These are phyloP conservation scores for Zymoseptoria pseudotritici DNA, from an alignment of 2,329 filamentous ascomycete species.

Conservation along the genomic window DNA sequence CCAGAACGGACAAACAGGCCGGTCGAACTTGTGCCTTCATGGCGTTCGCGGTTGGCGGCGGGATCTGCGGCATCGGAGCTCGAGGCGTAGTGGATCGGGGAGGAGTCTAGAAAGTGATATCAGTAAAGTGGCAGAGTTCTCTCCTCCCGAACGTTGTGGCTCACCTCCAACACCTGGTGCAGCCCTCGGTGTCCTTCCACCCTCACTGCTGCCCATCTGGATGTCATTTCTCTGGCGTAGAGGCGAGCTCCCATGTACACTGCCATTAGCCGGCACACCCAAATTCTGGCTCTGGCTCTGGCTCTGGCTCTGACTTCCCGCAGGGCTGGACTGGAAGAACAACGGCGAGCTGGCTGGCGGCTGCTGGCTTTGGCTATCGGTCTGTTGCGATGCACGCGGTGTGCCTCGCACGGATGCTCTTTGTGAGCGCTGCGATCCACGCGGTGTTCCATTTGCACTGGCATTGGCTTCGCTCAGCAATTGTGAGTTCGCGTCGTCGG, in stretches of 20 bases:
- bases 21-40: slow-evolving; percentile 58
- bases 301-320: slow-evolving; percentile 34
- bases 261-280: slow-evolving; percentile 28
- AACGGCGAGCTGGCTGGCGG: slow-evolving; percentile 64
- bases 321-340: slow-evolving; percentile 62
- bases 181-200: slow-evolving; percentile 65
- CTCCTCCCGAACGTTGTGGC: slow-evolving; percentile 13
- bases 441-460: slow-evolving; percentile 25
- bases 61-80: slow-evolving; percentile 57
- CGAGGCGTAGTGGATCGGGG: slow-evolving; percentile 81
- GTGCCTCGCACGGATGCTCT: slow-evolving; percentile 43
- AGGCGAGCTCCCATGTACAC: slow-evolving; percentile 44
- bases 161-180: slow-evolving; percentile 58
- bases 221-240: slow-evolving; percentile 29
- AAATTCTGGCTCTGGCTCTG: slow-evolving; percentile 22
- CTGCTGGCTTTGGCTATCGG: slow-evolving; percentile 20
- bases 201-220: slow-evolving; percentile 41
- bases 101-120: slow-evolving; percentile 59
- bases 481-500: slow-evolving; percentile 30
- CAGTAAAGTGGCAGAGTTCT: slow-evolving; percentile 10
- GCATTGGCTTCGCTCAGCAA: slow-evolving; percentile 35
- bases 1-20: slow-evolving; percentile 72
- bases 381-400: slow-evolving; percentile 12
- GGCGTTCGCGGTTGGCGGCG: slow-evolving; percentile 43
- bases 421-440: slow-evolving; percentile 15